A percentile compares a stretch with the other conserved stretches of the same genome.
These are phyloP conservation scores for Lentinula lateritia DNA, from an alignment of 768 basidiomycete genomes.

Conservation along the genomic window DNA sequence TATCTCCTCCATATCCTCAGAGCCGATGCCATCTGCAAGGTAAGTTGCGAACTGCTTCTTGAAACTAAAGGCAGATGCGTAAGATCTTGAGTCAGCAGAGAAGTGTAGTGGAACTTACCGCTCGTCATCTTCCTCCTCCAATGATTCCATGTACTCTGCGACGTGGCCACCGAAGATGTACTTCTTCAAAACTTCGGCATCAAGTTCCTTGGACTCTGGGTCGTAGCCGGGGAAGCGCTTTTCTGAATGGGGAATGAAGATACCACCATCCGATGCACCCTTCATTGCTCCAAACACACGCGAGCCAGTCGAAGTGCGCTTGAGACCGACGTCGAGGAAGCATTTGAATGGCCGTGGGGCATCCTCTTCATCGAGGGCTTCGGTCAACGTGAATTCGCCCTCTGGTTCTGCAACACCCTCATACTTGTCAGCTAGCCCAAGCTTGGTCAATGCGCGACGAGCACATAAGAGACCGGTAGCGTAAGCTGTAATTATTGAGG, in stretches of 20 bases:
- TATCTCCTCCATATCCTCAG: constrained; percentile 96
- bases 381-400: constrained; percentile 78
- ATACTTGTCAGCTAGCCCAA: constrained; percentile 97
- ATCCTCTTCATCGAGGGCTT: constrained; percentile 84
- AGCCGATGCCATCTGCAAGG: constrained; percentile 92
- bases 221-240: constrained; percentile 99
- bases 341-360: constrained; percentile 98
- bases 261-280: constrained; percentile 95
- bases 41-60: constrained; percentile 97
- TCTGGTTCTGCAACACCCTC: constrained; percentile 90
- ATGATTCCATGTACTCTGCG: constrained; percentile 98
- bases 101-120: constrained; percentile 39
- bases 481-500: constrained; percentile 54
- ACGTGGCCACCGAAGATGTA: constrained; percentile 98
- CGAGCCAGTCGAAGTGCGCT: constrained; percentile 94
- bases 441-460: constrained; percentile 90
- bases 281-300: constrained; percentile 99
- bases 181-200: constrained; percentile 92
- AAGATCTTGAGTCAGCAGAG: neutral
- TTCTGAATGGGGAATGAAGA: constrained; percentile 96
- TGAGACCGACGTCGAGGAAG: constrained; percentile 97
- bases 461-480: constrained; percentile 95
- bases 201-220: constrained; percentile 85
- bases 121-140: constrained; percentile 99
- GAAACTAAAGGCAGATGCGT: constrained; percentile 49